Evolutionary conservation across 75 land plant species (phyloP).

Genomic region (Picea sitchensis): DNA sequence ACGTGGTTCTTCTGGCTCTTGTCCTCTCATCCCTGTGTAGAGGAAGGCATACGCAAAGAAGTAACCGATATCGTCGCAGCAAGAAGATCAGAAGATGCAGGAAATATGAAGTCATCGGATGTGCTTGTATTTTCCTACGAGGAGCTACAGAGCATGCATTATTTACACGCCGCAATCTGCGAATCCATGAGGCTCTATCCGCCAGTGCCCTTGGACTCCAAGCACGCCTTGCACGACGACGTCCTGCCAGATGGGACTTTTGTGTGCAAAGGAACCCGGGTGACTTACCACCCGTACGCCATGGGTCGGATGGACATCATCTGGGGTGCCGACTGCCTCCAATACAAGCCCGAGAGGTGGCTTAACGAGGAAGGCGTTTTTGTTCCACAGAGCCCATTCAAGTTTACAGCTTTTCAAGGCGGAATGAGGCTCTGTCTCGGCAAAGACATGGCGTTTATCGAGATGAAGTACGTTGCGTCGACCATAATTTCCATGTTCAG

Average conservation of each 20-base stretch:
- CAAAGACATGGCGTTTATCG: constrained; percentile 40
- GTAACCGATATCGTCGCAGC: not conserved
- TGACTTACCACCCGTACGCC: constrained; percentile 58
- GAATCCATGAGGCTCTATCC: constrained; percentile 67
- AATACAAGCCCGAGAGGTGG: constrained; percentile 45
- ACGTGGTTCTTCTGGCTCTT: constrained; percentile 67
- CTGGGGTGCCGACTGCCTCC: constrained; percentile 31
- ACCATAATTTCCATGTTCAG: constrained; percentile 17
- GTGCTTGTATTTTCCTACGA: constrained; percentile 23
- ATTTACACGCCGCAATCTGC: constrained; percentile 52
- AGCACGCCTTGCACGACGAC: constrained; percentile 43
- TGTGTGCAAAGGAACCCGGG: constrained; percentile 34
- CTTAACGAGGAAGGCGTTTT: constrained; percentile 19
- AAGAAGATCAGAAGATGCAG: not conserved
- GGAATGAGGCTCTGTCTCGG: constrained; percentile 40
- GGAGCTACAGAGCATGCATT: constrained; percentile 45
- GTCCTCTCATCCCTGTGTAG: constrained; percentile 23
- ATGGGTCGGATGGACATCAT: constrained; percentile 49
- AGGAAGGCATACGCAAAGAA: constrained; percentile 23
- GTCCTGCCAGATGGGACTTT: constrained; percentile 55
- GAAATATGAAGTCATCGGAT: too few relatives aligned
- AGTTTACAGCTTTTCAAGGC: constrained; percentile 34
- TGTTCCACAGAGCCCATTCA: constrained; percentile 25
- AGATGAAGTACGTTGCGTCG: constrained; percentile 29
- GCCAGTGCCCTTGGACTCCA: constrained; percentile 64